Evolutionary conservation across 1,139 yeast genomes (phyloP).

Genomic region (Zygosaccharomyces sapae): DNA sequence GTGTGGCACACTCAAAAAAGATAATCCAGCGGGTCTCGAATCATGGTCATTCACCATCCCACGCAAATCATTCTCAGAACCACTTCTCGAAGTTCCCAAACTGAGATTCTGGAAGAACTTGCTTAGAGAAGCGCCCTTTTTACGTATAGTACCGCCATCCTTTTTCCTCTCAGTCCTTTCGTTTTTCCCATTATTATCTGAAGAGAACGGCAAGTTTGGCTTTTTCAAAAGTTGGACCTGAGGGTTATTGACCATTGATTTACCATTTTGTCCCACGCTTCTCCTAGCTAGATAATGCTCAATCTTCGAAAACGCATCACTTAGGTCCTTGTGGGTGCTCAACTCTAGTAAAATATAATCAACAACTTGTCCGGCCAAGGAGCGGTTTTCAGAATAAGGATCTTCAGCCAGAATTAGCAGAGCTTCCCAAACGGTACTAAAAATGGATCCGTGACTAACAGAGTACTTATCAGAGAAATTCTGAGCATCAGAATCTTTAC

Average conservation of each 20-base stretch:
- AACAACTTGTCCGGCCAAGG: slow-evolving; percentile 67
- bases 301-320: slow-evolving; percentile 60
- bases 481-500: slow-evolving; percentile 41
- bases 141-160: slow-evolving; percentile 1
- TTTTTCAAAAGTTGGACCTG: slow-evolving; percentile 19
- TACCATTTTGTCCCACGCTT: slow-evolving; percentile 18
- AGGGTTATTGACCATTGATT: slow-evolving; percentile 14
- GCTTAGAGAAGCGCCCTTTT: slow-evolving; percentile 17
- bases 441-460: slow-evolving; percentile 77
- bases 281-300: slow-evolving; percentile 59
- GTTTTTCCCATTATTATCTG: slow-evolving; percentile 11
- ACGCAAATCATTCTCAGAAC: slow-evolving; percentile 24
- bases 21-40: slow-evolving; percentile 18
- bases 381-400: slow-evolving; percentile 79
- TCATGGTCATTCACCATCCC: slow-evolving; percentile 37
- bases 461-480: slow-evolving; percentile 28
- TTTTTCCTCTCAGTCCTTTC: slow-evolving; percentile 2
- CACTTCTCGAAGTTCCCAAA: slow-evolving; percentile 18
- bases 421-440: slow-evolving; percentile 84
- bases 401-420: slow-evolving; percentile 78
- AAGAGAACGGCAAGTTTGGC: slow-evolving; percentile 12
- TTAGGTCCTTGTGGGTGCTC: slow-evolving; percentile 61
- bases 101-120: slow-evolving; percentile 27
- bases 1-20: slow-evolving; percentile 37
- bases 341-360: slow-evolving; percentile 68